These are phyloP conservation scores for Perkinsus marinus DNA, from an alignment of 169 alveolate genomes.

Conservation along the genomic window DNA sequence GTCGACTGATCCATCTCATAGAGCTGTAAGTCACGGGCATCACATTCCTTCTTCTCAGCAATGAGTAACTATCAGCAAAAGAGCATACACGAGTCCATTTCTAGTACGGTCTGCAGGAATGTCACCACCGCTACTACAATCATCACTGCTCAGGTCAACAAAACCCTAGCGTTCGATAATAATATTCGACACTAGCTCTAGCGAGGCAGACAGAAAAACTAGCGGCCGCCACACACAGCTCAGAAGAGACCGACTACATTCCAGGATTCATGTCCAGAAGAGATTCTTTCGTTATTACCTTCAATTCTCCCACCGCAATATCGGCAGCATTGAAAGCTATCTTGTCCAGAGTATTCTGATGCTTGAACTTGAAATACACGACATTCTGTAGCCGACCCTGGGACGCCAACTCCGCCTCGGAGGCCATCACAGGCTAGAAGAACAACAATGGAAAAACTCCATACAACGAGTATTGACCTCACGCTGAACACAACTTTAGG, in stretches of 20 bases:
- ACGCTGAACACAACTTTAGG: not conserved
- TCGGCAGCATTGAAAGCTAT: not conserved
- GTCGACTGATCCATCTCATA: not conserved
- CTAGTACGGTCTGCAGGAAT: too few relatives aligned
- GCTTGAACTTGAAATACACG: not conserved
- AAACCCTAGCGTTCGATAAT: not conserved
- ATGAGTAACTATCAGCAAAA: not conserved
- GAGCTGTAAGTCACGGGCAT: not conserved
- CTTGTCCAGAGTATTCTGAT: not conserved
- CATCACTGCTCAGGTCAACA: too few relatives aligned
- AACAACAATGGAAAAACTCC: too few relatives aligned
- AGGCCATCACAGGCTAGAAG: not conserved
- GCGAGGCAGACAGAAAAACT: too few relatives aligned
- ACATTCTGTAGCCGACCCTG: not conserved
- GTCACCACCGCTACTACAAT: too few relatives aligned
- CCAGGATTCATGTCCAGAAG: too few relatives aligned
- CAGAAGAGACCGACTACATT: too few relatives aligned
- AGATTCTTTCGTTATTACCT: not conserved
- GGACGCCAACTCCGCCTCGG: not conserved
- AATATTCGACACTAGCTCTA: too few relatives aligned
- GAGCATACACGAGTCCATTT: too few relatives aligned
- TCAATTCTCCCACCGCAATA: not conserved
- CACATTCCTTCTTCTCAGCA: not conserved
- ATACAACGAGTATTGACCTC: too few relatives aligned
- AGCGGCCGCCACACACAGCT: too few relatives aligned